Base-by-base conservation (phyloP, 352 stramenopile species). In the Phytophthora sp. region DNA sequence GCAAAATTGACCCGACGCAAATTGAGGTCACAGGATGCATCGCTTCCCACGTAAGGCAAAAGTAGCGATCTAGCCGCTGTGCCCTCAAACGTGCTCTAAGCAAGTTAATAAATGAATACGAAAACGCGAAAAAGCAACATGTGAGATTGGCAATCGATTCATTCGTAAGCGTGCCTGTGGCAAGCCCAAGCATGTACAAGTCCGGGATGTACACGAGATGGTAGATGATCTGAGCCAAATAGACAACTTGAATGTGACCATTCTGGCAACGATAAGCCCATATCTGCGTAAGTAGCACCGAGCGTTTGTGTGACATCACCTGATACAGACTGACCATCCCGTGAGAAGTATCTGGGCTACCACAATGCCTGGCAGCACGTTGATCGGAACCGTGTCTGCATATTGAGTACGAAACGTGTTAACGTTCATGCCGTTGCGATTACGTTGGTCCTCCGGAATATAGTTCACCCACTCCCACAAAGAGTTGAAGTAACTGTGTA, bases 171-270 rank as follows among this genome's bases (percentile, higher is more conserved):
- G 38, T 44, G n/a, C 38, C 38, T 20, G 38, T 44, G 8, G 18
- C 38, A 21, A 44, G n/a, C 15, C 38, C 38, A 20, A 44, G 24
- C 38, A 44, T 44, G 38, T 44, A 44, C 38, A 44, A 20, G 18
- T 44, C 38, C 18, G 38, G 27, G 38, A 27, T 21, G 18, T 27
- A 44, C 4, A 44, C 38, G 38, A 44, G 38, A 20, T 44, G 38
- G 38, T 44, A 44, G 38, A 44, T 27, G 38, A 44, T 28, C 38
- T 44, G 38, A 44, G 38, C 38, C 10, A 44, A 20, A 7, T 44
- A 44, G 6, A 44, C 9, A 17, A 44, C 38, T 15, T 44, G 38
- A 17, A 44, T 44, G 7, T 4, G 20, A 27, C 38, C 38, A 27
- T 28, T 44, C 20, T 44, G 38, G 11, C 38, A 44, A 5, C 38